Evolutionary conservation across 805 yeast genomes (phyloP), one percentile per base, ranked within the genome.

Genomic region (Candida dendrica): DNA sequence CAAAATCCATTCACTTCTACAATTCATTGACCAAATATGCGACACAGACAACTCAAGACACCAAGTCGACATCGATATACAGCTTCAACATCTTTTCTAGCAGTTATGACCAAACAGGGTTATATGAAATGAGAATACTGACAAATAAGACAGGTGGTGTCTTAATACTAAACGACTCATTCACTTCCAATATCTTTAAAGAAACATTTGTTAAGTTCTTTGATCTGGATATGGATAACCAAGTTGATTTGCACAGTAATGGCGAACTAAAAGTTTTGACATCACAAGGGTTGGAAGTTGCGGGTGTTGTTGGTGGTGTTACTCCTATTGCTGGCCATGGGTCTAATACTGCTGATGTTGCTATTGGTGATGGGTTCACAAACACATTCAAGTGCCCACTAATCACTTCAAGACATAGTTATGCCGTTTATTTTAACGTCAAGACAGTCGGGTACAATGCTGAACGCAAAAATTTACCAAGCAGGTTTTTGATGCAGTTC

Each of bases 281-380:
- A 1, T 79, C 93, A 27, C 74, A 72, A 51, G 90, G 84, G 56
- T 74, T 91, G 56, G 85, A 87, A 63, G 76, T 93, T 37, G 78
- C 89, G 42, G 98, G 98, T 37, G 69, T 91, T 46, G 83, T 93
- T 57, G 98, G 98, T 39, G 91, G 87, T 57, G 95, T 90, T 8
- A 74, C 84, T n/a, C 81, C 61, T 24, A 19, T 20, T 14, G 17
- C 26, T 13, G 14, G 7, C 16, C n/a, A 18, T 13, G 26, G 26
- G 11, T n/a, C 16, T 13, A 81, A 95, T 31, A 96, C 90, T 56
- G 78, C 89, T 46, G 96, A 89, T 63, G 77, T 89, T 45, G 96
- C 96, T 42, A 74, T 88, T 49, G 98, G 98, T 42, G 87, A 91
- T 47, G 55, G 63, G 6, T 62, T 66, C 43, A 82, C 96, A 11